Percentiles rank a stretch among this genome's conserved stretches.
These are phyloP conservation scores for Chloranthus sessilifolius DNA, from an alignment of 164 flowering plant genomes.

Conservation along the genomic window DNA sequence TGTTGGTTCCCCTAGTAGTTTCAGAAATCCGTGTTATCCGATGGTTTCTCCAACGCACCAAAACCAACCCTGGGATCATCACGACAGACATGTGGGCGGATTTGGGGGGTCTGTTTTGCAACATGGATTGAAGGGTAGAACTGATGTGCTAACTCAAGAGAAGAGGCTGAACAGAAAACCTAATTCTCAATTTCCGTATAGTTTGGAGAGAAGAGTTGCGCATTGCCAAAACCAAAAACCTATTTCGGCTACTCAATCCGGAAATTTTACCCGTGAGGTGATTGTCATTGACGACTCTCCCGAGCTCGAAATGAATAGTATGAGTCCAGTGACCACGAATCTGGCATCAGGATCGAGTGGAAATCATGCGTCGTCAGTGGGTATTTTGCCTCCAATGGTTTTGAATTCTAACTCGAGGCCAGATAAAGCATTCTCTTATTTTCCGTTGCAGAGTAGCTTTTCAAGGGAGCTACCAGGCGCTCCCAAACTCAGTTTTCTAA, in stretches of 20 bases:
- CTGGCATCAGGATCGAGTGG: conserved; percentile 12
- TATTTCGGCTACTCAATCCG: conserved; percentile 13
- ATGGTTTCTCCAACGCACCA: conserved; percentile 14
- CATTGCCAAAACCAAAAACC: conserved; percentile 15
- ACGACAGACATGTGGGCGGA: conserved; percentile 14
- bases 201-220: conserved; percentile 13
- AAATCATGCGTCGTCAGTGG: conserved; percentile 16
- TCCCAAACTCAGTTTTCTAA: conserved; percentile 18
- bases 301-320: conserved; percentile 27
- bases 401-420: conserved; percentile 15
- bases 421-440: conserved; percentile 19
- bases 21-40: conserved; percentile 12
- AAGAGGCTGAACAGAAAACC: conserved; percentile 11
- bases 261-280: conserved; percentile 30
- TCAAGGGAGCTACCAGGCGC: conserved; percentile 14
- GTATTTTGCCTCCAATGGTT: conserved; percentile 14
- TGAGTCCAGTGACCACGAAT: conserved; percentile 5
- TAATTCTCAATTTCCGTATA: conserved; percentile 11
- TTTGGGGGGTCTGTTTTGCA: conserved; percentile 10
- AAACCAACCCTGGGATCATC: conserved; percentile 12
- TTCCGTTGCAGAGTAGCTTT: conserved; percentile 15
- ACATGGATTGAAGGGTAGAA: conserved; percentile 14
- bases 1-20: conserved; percentile 19
- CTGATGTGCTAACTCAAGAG: conserved; percentile 11
- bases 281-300: conserved; percentile 53